Conservation (phyloP, 78 protist species). For the Mantamonas sphyraenae region DNA sequence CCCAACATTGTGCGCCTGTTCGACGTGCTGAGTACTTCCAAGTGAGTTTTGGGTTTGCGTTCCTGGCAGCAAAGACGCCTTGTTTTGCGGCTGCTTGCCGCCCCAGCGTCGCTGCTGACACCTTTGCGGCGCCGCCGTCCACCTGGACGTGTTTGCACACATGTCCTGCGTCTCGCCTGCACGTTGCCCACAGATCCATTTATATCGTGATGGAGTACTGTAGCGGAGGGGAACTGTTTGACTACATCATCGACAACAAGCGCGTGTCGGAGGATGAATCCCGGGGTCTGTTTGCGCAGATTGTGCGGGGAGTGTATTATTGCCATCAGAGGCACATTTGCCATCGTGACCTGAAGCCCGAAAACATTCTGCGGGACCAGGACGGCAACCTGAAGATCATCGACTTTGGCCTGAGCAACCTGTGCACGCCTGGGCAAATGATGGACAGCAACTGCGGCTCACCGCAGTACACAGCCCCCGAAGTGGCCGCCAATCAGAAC, state of each 20-base stretch:
- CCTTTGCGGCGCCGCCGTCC: too few relatives aligned
- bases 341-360: slow-evolving; percentile 37
- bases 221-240: slow-evolving; percentile 28
- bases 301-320: slow-evolving; percentile 11
- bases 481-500: not conserved
- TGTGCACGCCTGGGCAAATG: not conserved
- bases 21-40: too few relatives aligned
- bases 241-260: not conserved
- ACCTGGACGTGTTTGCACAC: too few relatives aligned
- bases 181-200: too few relatives aligned
- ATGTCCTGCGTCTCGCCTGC: too few relatives aligned
- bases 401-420: not conserved
- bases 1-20: too few relatives aligned
- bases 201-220: slow-evolving; percentile 11
- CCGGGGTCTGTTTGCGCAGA: slow-evolving; percentile 1
- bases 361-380: too few relatives aligned
- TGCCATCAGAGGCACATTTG: slow-evolving; percentile 1
- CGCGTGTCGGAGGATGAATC: slow-evolving; percentile 13
- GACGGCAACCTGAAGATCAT: too few relatives aligned
- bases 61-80: too few relatives aligned
- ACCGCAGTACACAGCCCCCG: slow-evolving; percentile 45
- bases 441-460: slow-evolving; percentile 14
- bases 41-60: too few relatives aligned
- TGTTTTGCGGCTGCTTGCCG: too few relatives aligned
- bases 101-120: too few relatives aligned